These are phyloP conservation scores for Cryptosporidium parvum DNA, from an alignment of 169 alveolate genomes.

Conservation along the genomic window DNA sequence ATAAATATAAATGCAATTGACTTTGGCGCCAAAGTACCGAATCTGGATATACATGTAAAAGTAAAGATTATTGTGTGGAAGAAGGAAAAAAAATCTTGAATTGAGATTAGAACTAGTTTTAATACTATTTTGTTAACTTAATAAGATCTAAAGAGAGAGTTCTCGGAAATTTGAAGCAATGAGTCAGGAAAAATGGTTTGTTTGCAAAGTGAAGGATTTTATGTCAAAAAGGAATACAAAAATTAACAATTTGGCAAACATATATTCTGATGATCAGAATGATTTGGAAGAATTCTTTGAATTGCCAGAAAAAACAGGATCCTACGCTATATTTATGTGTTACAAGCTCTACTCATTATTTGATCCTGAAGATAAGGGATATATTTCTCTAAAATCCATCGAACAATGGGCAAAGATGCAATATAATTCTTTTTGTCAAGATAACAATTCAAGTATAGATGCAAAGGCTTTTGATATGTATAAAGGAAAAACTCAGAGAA, in stretches of 20 bases:
- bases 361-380: constrained; percentile 54
- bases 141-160: background rate
- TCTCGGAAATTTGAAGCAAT: background rate
- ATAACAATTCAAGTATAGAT: background rate
- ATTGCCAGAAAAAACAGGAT: background rate
- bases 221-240: constrained; percentile 29
- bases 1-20: background rate
- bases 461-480: constrained; percentile 18
- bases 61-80: background rate
- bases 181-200: constrained; percentile 56
- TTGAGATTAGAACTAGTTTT: background rate
- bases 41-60: constrained; percentile 28
- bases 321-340: constrained; percentile 7
- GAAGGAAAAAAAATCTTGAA: background rate
- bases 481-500: constrained; percentile 21
- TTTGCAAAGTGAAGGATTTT: constrained; percentile 22
- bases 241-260: constrained; percentile 8
- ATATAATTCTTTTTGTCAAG: background rate
- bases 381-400: constrained; percentile 17
- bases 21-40: constrained; percentile 35
- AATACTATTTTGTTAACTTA: background rate
- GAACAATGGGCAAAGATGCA: constrained; percentile 50
- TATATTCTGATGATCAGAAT: background rate
- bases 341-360: constrained; percentile 45
- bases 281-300: constrained; percentile 43